Base-by-base conservation (phyloP, 1,284 basidiomycete genomes). In the Malassezia furfur region DNA sequence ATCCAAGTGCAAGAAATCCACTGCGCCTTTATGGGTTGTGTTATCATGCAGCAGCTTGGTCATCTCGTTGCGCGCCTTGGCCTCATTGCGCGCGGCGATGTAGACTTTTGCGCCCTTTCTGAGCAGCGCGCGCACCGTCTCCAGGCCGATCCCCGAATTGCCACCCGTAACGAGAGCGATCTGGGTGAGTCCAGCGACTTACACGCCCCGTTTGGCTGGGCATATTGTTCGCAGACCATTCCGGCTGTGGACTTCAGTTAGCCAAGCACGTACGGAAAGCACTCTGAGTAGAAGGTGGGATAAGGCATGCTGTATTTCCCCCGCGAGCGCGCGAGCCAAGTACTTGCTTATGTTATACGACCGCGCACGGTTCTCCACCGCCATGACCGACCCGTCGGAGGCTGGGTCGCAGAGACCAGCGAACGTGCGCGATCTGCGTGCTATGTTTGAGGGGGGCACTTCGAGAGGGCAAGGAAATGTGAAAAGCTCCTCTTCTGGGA, bases 111-210 rank as follows among this genome's bases (percentile, higher is more conserved):
- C 61, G 4, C 59, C 59, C 9, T 63, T 62, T 5, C 52, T 48
- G 15, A 64, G 36, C 21, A 71, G 61, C 30, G 64, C 60, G 0
- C 57, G 61, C 1, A 64, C 49, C 1, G 62, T 67, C 40, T 68
- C 65, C 38, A 61, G 63, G 2, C 68, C 67, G n/a, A 68, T 67
- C 0, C 68, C 69, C 10, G 63, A 60, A 6, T 65, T 68, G n/a
- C 65, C 68, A 1, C 70, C 70, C 7, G 68, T 72, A 14, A 72
- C 52, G 44, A 72, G 41, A 9, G 58, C 60, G n/a, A 72, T 59
- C 14, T 62, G 22, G 2, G 34, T 39, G 14, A 45, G 22, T 2
- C 10, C 8, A 15, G 8, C 0, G 21, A 39, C 50, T 3, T 32
- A 54, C 52, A 7, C 43, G 43, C 1, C 54, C 54, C 7, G 19